These are phyloP conservation scores for Citrus inodora DNA, from an alignment of 345 rosid species.

Conservation along the genomic window DNA sequence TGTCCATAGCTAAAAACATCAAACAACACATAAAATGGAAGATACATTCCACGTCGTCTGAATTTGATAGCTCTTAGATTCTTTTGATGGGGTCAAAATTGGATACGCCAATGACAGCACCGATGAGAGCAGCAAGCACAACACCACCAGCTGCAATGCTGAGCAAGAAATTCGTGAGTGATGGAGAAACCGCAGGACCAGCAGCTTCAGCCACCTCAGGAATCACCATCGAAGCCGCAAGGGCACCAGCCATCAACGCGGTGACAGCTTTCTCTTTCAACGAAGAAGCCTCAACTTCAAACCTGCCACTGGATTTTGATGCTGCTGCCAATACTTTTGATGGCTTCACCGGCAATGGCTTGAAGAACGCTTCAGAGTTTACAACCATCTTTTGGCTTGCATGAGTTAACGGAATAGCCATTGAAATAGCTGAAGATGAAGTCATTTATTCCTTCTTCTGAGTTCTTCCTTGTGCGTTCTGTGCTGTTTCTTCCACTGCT, in stretches of 20 bases:
- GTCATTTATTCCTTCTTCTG: constrained; percentile 40
- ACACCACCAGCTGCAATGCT: constrained; percentile 44
- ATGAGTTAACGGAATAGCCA: constrained; percentile 54
- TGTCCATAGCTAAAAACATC: constrained; percentile 9
- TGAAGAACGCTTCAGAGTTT: constrained; percentile 42
- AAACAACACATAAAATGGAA: constrained; percentile 2
- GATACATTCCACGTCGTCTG: not conserved
- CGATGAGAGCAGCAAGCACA: constrained; percentile 24
- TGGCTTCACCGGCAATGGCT: constrained; percentile 54
- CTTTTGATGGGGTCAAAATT: constrained; percentile 46
- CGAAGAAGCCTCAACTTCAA: constrained; percentile 44
- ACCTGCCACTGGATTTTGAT: constrained; percentile 23
- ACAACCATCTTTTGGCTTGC: constrained; percentile 43
- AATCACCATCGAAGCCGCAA: constrained; percentile 55
- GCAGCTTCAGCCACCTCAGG: constrained; percentile 62
- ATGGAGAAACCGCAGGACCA: constrained; percentile 20
- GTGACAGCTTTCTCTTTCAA: constrained; percentile 56
- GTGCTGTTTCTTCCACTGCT: not conserved
- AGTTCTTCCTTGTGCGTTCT: not conserved
- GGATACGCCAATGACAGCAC: constrained; percentile 38
- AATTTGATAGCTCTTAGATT: constrained; percentile 7
- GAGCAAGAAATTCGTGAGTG: constrained; percentile 46
- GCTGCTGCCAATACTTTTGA: constrained; percentile 27
- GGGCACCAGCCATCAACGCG: constrained; percentile 52
- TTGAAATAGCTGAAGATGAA: constrained; percentile 67